A percentile compares a stretch with the other conserved stretches of the same genome.
These are phyloP conservation scores for Colletotrichum chlorophyti DNA, from an alignment of 2,329 filamentous ascomycete genomes.

Conservation along the genomic window DNA sequence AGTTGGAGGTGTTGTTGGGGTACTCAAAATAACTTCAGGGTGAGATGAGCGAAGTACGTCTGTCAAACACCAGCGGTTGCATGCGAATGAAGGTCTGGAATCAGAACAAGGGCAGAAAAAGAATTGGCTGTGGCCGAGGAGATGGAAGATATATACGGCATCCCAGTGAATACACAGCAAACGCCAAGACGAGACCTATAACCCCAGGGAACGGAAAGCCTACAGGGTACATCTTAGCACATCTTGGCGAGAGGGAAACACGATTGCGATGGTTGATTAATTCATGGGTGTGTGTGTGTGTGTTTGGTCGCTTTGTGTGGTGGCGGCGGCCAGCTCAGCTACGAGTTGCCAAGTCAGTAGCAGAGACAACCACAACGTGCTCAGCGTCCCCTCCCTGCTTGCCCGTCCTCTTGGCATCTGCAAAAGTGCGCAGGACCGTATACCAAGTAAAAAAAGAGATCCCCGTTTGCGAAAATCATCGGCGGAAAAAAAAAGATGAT, in stretches of 20 bases:
- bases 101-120: neutral
- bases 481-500: neutral
- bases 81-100: too few relatives aligned
- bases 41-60: too few relatives aligned
- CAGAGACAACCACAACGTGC: conserved; percentile 8
- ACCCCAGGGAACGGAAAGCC: neutral
- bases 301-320: neutral
- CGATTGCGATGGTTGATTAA: neutral
- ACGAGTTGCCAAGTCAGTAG: conserved; percentile 1
- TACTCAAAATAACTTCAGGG: neutral
- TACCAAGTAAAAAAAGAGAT: too few relatives aligned
- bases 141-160: conserved; percentile 1
- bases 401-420: neutral
- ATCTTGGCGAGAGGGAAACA: conserved; percentile 8
- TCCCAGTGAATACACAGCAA: neutral
- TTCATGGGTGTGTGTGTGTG: neutral
- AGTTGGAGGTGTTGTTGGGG: neutral
- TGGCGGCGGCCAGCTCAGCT: neutral
- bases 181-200: neutral
- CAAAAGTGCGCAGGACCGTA: too few relatives aligned
- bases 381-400: neutral
- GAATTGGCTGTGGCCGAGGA: neutral
- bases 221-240: neutral
- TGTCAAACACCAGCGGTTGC: neutral
- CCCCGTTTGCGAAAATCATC: too few relatives aligned